Base-by-base conservation (phyloP, 1,284 basidiomycete genomes). In the Cerioporus squamosus region DNA sequence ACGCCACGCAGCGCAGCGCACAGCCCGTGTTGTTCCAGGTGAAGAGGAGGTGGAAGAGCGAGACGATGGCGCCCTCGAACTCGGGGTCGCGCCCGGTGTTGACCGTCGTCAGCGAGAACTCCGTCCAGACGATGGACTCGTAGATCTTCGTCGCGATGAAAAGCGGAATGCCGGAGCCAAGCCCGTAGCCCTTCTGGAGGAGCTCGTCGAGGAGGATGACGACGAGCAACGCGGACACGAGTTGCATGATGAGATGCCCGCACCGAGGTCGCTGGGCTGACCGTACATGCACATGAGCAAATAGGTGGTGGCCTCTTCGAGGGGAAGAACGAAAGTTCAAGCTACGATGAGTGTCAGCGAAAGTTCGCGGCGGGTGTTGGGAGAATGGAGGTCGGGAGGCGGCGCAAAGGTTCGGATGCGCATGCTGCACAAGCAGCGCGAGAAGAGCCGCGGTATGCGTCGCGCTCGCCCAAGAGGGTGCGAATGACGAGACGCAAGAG, bases 141-240 rank as follows among this genome's bases (percentile, higher is more conserved):
- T 97, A 99, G 68, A 98, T 98, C 84, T 98, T 99, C 79, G 97
- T 98, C 5, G 96, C 97, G 68, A 98, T 98, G 85, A 98, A 99
- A 63, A 98, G 90, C 59, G 96, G 97, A 77, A 99, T 98, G 70
- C 97, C 97, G 2, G 95, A 97, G 57, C 97, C 97, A 60, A 98
- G 93, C 75, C 97, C 97, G 77, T 99, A 98, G 55, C 97, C 97
- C 77, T 98, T 98, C 72, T 98, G 96, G 61, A 99, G 91, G 58
- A 99, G 93, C 78, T 99, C 97, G 73, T 98, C 97, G 68, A 99
- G 92, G 63, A 99, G 88, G 69, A 98, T 96, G 75, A 98, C 97
- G 76, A 99, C 97, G 66, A 99, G 88, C 42, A 94, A 88, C 15
- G 97, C 95, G 53, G 92, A 90, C 68, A 98, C 85, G 66, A 98